Conservation (phyloP, 176 grass and related monocot species). For the Oryza rufipogon region DNA sequence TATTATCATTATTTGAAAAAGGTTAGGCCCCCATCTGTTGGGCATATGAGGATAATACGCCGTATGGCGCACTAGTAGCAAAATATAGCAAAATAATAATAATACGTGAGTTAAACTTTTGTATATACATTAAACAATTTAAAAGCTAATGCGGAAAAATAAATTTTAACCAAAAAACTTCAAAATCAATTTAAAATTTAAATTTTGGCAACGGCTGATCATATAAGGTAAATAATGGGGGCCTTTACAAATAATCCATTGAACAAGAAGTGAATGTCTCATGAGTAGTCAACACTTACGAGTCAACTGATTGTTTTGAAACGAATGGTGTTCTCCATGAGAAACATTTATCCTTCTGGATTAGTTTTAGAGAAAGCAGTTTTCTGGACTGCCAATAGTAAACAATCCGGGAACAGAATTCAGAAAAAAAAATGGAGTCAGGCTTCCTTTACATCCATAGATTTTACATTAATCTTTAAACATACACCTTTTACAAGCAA, state of each 20-base stretch:
- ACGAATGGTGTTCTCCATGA: neutral
- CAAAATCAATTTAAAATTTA: too few relatives aligned
- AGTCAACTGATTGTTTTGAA: neutral
- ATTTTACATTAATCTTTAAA: neutral
- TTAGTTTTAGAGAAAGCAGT: neutral
- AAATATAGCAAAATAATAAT: too few relatives aligned
- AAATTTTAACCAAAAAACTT: too few relatives aligned
- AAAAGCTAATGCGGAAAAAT: too few relatives aligned
- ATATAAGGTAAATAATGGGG: too few relatives aligned
- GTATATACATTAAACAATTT: too few relatives aligned
- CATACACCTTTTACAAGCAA: slow-evolving; percentile 5
- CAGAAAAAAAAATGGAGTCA: neutral
- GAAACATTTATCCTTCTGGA: neutral
- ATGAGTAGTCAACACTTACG: neutral
- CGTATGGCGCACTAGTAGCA: too few relatives aligned
- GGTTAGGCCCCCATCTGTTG: too few relatives aligned
- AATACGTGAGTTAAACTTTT: too few relatives aligned
- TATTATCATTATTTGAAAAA: neutral
- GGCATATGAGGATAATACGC: too few relatives aligned
- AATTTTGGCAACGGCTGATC: too few relatives aligned
- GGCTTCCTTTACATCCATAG: neutral
- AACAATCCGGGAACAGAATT: neutral
- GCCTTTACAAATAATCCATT: neutral
- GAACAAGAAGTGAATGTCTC: neutral
- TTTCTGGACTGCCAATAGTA: neutral